phyloP scores from a whole-genome alignment of 495 filamentous ascomycete species.

The Cercophora scortea region DNA sequence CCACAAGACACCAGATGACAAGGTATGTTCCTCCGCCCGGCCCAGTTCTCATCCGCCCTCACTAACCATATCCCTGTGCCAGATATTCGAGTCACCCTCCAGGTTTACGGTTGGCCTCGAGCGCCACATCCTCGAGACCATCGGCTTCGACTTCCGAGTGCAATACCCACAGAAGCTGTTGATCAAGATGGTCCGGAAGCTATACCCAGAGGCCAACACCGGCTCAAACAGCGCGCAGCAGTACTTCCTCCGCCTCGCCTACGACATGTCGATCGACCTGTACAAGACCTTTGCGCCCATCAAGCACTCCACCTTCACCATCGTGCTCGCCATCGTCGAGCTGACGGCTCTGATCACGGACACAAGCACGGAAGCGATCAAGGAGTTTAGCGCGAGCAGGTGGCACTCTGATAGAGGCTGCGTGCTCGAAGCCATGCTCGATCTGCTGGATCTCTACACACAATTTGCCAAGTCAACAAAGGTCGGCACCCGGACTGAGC shows the following conservation, averaged over 20 bases:
- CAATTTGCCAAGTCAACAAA: conserved; percentile 66
- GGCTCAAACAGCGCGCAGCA: conserved; percentile 16
- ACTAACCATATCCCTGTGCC: background rate
- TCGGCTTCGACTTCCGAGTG: conserved; percentile 89
- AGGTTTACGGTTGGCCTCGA: conserved; percentile 82
- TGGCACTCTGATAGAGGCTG: conserved; percentile 59
- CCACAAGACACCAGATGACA: conserved; percentile 72
- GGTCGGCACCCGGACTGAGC: conserved; percentile 59
- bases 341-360: conserved; percentile 63
- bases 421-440: conserved; percentile 78
- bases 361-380: conserved; percentile 36
- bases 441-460: conserved; percentile 78
- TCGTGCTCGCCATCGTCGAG: conserved; percentile 77
- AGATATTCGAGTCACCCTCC: conserved; percentile 71
- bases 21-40: conserved; percentile 39
- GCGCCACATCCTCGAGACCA: conserved; percentile 85
- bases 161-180: conserved; percentile 79
- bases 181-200: conserved; percentile 59
- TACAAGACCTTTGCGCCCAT: conserved; percentile 89
- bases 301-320: conserved; percentile 71
- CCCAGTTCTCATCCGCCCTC: background rate
- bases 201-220: conserved; percentile 23
- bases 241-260: conserved; percentile 54
- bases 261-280: conserved; percentile 76
- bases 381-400: conserved; percentile 19